Base-by-base conservation (phyloP, 768 basidiomycete species). In the Chlorophyllum brunneum region DNA sequence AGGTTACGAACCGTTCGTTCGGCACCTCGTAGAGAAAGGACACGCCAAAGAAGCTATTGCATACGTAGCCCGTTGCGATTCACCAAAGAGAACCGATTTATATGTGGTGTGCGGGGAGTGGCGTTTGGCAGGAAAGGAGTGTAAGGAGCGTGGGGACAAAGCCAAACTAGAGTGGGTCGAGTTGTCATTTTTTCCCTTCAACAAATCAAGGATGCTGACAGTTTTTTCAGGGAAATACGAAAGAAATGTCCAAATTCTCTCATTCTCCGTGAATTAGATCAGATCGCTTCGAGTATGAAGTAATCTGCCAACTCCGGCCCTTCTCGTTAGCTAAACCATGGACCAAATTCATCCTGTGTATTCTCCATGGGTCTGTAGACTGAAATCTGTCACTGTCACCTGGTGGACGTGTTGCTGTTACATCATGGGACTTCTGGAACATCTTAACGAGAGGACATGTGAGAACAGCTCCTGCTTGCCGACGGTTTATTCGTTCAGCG, bases 101-200 rank as follows among this genome's bases (percentile, higher is more conserved):
- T 99, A 92, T 61, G 86, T 94, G 20, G 77, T 83, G 56, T 97
- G 93, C 61, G 88, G 88, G 2, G 95, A 97, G 51, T 97, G 92
- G 92, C 79, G 84, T 33, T 72, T 81, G 64, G 95, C 94, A 0
- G 95, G 87, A 1, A 84, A 80, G 62, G 89, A 92, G 58, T 95
- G 92, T 67, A 95, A 92, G 67, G 92, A 95, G 45, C 75, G 90
- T 23, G 84, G 85, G 1, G 93, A 99, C 65, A 88, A 86, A 66
- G 81, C 78, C 5, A 87, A 83, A 58, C 67, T 98, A 27, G 86
- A 90, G 95, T 97, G 65, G 64, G 93, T 81, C 15, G 5, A 41
- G 20, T n/a, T n/a, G n/a, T n/a, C n/a, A n/a, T n/a, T n/a, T n/a
- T n/a, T n/a, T n/a, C 20, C 27, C 54, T 54, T 8, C 11, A 51